Evolutionary conservation across 2,329 filamentous ascomycete genomes (phyloP).

Genomic region (Alternaria tenuissima): DNA sequence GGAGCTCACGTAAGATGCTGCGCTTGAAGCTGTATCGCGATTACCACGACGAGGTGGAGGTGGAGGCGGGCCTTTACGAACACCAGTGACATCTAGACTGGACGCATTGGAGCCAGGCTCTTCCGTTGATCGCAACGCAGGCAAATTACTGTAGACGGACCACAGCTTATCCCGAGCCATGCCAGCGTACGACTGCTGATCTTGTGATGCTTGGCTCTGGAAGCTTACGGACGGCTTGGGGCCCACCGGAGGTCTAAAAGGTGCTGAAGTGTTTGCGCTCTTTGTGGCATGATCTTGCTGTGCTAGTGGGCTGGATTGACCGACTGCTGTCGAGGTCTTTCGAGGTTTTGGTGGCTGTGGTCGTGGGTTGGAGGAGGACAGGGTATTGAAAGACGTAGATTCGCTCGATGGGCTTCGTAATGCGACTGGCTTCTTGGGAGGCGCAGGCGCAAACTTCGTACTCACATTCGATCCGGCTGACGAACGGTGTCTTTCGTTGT

Average conservation of each 20-base stretch:
- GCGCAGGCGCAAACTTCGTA: conserved; percentile 43
- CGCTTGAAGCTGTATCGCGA: conserved; percentile 48
- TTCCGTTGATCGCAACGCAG: conserved; percentile 42
- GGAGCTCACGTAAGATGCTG: conserved; percentile 50
- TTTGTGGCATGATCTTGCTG: conserved; percentile 29
- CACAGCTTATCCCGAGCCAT: conserved; percentile 51
- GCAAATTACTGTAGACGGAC: conserved; percentile 52
- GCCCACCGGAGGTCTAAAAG: conserved; percentile 41
- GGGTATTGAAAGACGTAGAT: conserved; percentile 18
- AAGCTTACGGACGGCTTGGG: conserved; percentile 37
- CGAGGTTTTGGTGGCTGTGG: conserved; percentile 47
- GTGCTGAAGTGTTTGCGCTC: conserved; percentile 42
- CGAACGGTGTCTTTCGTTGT: conserved; percentile 21
- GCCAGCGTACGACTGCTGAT: conserved; percentile 46
- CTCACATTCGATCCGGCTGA: conserved; percentile 29
- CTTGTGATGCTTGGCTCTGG: conserved; percentile 23
- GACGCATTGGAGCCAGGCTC: conserved; percentile 18
- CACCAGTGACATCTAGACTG: conserved; percentile 17
- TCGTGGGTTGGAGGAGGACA: conserved; percentile 38
- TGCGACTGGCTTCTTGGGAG: conserved; percentile 45
- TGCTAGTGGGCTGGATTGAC: conserved; percentile 39
- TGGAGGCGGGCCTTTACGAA: conserved; percentile 40
- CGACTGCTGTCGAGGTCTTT: conserved; percentile 33
- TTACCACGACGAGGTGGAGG: conserved; percentile 50
- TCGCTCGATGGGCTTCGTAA: conserved; percentile 52